Percentiles rank a stretch among this genome's conserved stretches.
phyloP scores from a whole-genome alignment of 2,329 filamentous ascomycete species.

The Nothopassalora personata region DNA sequence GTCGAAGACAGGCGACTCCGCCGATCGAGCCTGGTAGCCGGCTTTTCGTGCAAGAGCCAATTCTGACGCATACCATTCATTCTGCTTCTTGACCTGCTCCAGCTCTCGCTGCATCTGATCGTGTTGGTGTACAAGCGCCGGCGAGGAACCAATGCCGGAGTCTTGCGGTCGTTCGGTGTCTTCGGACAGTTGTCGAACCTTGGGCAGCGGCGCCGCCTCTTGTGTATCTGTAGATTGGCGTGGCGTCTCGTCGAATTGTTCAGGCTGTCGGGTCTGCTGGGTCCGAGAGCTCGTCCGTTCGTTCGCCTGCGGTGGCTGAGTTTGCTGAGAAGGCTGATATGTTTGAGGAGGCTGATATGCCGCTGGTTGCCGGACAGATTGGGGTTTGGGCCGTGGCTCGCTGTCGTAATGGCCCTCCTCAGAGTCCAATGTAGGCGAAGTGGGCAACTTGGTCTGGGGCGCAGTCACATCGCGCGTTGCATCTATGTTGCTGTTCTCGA shows the following conservation, averaged over 20 bases:
- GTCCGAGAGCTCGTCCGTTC: constrained; percentile 16
- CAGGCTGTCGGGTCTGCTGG: constrained; percentile 29
- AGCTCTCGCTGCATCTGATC: constrained; percentile 79
- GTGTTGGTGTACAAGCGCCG: constrained; percentile 57
- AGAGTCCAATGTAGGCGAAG: constrained; percentile 15
- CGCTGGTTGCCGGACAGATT: constrained; percentile 24
- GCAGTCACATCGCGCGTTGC: constrained; percentile 9
- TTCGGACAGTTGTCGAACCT: constrained; percentile 25
- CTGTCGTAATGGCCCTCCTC: constrained; percentile 11
- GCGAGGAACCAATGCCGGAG: constrained; percentile 57
- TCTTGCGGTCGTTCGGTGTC: constrained; percentile 52
- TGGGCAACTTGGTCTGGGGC: constrained; percentile 15
- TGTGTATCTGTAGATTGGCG: constrained; percentile 21
- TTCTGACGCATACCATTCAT: constrained; percentile 96
- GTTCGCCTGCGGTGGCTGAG: neutral
- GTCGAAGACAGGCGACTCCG: constrained; percentile 61
- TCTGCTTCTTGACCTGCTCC: constrained; percentile 75
- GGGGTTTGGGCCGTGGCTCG: constrained; percentile 2
- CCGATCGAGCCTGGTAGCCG: constrained; percentile 68
- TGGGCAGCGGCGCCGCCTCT: constrained; percentile 21
- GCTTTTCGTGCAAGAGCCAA: constrained; percentile 84
- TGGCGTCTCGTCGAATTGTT: constrained; percentile 19
- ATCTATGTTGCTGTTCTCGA: constrained; percentile 18
- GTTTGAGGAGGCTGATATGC: constrained; percentile 31
- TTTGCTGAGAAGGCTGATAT: constrained; percentile 21